Evolutionary conservation across 1,284 basidiomycete species (phyloP), one percentile per base, ranked within the genome.

Genomic region (Tylopilus orsonianus): DNA sequence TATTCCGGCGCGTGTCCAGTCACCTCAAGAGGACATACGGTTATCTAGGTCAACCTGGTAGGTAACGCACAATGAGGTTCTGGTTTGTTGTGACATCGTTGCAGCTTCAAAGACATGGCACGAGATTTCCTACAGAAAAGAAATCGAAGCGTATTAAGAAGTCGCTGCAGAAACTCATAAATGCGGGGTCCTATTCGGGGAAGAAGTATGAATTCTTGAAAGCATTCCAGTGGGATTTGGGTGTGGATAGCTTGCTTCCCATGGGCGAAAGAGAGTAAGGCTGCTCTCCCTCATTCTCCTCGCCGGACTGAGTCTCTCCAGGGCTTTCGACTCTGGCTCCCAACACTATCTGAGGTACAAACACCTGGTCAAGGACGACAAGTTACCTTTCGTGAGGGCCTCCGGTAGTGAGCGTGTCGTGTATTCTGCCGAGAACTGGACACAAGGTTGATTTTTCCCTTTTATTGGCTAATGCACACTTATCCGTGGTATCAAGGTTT

Each of bases 81-180:
- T 8, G 35, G 43, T 32, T 26, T 52, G 16, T 52, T 42, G 24
- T 44, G 38, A 57, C 46, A 41, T 32, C 12, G 20, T 22, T 22
- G 52, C 22, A 93, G 90, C 68, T 95, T n/a, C 86, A 94, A 69
- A 75, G 92, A 9, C 93, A 95, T 59, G 89, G 90, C 1, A 83
- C 88, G 1, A 78, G 93, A 26, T 93, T 78, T 56, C 93, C 92
- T 0, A 92, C 90, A 0, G 58, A 65, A 0, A 70, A 71, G 6
- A 75, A 82, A 0, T 65, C 73, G 0, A 59, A 60, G 10, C 56
- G 57, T 3, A 85, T 91, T n/a, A 48, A 69, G 27, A 49, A 62
- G 0, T 77, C 84, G 0, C 55, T 89, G 7, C 53, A 57, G 8
- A 87, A 85, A 56, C 67, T 89, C 0, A 60, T 77, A 46, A 61